Evolutionary conservation across 345 rosid species (phyloP).

Genomic region (Euphorbia pulcherrima): DNA sequence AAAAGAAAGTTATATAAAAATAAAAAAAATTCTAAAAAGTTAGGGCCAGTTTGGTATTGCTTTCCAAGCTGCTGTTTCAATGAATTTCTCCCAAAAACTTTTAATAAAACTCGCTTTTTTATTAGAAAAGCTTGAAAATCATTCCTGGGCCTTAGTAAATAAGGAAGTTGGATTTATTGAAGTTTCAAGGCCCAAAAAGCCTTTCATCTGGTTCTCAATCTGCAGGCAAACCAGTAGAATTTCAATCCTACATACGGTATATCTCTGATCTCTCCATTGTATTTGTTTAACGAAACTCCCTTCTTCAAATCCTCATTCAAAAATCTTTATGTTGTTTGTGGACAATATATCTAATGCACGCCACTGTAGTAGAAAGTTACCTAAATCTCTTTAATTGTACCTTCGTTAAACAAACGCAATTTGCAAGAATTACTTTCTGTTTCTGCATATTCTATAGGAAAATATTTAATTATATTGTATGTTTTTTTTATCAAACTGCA

Average conservation of each 20-base stretch:
- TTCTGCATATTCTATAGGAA: constrained; percentile 5
- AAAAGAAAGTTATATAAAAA: too few species aligned
- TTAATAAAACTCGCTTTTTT: too few species aligned
- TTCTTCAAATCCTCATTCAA: neutral
- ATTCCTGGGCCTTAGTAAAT: too few species aligned
- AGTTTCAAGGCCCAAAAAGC: too few species aligned
- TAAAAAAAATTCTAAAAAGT: too few species aligned
- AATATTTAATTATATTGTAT: too few species aligned
- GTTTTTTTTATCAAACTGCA: neutral
- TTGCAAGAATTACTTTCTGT: neutral
- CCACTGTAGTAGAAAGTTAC: constrained; percentile 3
- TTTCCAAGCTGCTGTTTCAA: too few species aligned
- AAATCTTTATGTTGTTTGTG: neutral
- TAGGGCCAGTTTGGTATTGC: too few species aligned
- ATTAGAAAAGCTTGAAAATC: too few species aligned
- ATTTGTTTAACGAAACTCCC: neutral
- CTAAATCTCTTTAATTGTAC: neutral
- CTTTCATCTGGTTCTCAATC: neutral
- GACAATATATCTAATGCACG: neutral
- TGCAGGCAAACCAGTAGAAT: neutral
- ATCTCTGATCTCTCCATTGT: neutral
- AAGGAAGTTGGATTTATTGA: too few species aligned
- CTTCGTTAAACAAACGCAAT: neutral
- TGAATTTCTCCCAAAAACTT: too few species aligned
- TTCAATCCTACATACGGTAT: too few species aligned